Evolutionary conservation across 1,284 basidiomycete genomes (phyloP).

Genomic region (Tremellales sp.): DNA sequence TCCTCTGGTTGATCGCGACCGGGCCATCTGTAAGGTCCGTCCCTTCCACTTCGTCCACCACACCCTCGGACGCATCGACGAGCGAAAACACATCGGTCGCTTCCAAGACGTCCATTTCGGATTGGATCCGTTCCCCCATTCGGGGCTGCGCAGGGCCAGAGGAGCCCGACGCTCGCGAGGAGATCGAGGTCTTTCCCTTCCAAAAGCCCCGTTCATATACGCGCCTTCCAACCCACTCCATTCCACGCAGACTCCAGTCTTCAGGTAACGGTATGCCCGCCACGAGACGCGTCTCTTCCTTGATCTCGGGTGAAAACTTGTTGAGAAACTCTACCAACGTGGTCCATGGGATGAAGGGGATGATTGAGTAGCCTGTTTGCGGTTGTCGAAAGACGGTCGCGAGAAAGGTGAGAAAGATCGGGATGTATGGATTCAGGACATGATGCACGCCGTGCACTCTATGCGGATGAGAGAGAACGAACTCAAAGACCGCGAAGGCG

Average conservation of each 20-base stretch:
- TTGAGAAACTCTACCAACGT: constrained; percentile 65
- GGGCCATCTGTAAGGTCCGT: constrained; percentile 53
- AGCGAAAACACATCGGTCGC: constrained; percentile 54
- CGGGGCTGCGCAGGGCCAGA: constrained; percentile 52
- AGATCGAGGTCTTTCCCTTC: constrained; percentile 51
- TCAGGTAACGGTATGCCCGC: constrained; percentile 71
- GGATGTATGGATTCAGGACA: constrained; percentile 79
- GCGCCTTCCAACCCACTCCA: constrained; percentile 87
- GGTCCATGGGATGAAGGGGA: constrained; percentile 80
- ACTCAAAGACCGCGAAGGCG: constrained; percentile 71
- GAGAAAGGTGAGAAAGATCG: constrained; percentile 81
- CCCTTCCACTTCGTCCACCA: constrained; percentile 61
- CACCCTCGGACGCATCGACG: constrained; percentile 61
- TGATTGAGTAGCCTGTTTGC: constrained; percentile 59
- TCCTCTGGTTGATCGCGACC: constrained; percentile 45
- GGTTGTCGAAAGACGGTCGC: constrained; percentile 67
- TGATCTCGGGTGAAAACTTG: constrained; percentile 51
- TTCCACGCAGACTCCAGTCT: constrained; percentile 92
- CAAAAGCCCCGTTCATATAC: constrained; percentile 91
- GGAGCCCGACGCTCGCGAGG: constrained; percentile 42
- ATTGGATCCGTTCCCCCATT: constrained; percentile 48
- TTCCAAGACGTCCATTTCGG: constrained; percentile 75
- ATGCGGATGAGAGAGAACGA: constrained; percentile 62
- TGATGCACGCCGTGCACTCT: constrained; percentile 59
- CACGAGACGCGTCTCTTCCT: constrained; percentile 53